These are phyloP conservation scores for Cutaneotrichosporon dermatis DNA, from an alignment of 1,284 basidiomycete genomes.

Conservation along the genomic window DNA sequence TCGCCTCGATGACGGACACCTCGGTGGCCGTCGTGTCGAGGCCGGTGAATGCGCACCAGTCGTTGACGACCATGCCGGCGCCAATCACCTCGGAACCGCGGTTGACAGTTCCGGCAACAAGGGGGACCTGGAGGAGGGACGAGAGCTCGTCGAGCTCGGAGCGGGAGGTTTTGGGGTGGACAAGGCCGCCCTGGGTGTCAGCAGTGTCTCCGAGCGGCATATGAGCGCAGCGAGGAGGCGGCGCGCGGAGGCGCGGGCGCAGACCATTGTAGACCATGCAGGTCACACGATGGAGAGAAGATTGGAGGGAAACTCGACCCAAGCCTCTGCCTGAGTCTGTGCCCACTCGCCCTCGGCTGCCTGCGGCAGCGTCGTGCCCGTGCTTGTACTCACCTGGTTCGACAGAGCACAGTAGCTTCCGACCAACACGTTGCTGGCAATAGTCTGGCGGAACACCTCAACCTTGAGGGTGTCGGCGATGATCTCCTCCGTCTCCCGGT, in stretches of 20 bases:
- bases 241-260: too few relatives aligned
- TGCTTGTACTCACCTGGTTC: constrained; percentile 55
- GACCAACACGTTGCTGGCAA: constrained; percentile 94
- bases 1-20: constrained; percentile 94
- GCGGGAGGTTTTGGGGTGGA: constrained; percentile 93
- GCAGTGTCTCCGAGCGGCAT: neutral
- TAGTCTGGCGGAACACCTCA: constrained; percentile 96
- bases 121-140: constrained; percentile 85
- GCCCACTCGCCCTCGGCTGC: neutral
- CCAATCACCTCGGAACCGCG: constrained; percentile 97
- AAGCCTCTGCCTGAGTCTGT: too few relatives aligned
- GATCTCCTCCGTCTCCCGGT: constrained; percentile 98
- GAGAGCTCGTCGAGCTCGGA: constrained; percentile 98
- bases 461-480: constrained; percentile 99
- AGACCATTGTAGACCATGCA: too few relatives aligned
- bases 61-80: constrained; percentile 95
- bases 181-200: constrained; percentile 74
- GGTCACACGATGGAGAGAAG: too few relatives aligned
- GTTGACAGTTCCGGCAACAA: constrained; percentile 97
- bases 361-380: neutral
- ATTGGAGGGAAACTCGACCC: too few relatives aligned
- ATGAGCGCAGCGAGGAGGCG: too few relatives aligned
- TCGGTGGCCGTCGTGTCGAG: constrained; percentile 97
- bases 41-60: constrained; percentile 97
- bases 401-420: constrained; percentile 92